Conservation (phyloP, 345 rosid genomes). For the Euphorbia tirucalli region DNA sequence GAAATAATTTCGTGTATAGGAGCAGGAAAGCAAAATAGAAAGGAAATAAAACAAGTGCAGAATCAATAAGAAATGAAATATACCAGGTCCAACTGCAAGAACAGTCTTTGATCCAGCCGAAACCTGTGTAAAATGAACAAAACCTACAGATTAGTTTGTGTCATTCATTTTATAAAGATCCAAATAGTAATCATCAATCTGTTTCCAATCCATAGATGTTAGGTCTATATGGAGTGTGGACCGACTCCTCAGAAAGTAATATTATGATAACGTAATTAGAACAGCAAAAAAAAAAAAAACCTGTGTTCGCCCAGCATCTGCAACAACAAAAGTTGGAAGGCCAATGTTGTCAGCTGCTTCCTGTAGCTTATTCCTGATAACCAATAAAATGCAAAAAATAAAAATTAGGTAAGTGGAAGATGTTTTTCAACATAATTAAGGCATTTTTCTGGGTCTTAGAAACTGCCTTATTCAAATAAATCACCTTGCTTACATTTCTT, state of each 20-base stretch:
- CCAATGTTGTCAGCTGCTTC: conserved; percentile 80
- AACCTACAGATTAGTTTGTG: neutral
- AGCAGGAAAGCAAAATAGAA: too few relatives aligned
- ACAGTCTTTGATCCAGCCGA: conserved; percentile 88
- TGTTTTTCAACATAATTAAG: neutral
- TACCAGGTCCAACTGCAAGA: conserved; percentile 89
- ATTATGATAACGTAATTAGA: too few relatives aligned
- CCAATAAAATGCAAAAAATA: conserved; percentile 1
- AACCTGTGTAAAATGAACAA: conserved; percentile 40
- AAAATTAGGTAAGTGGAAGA: neutral
- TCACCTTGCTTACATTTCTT: conserved; percentile 78
- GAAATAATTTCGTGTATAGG: neutral
- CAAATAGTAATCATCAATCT: neutral
- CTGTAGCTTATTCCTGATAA: conserved; percentile 61
- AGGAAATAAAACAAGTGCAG: conserved; percentile 7
- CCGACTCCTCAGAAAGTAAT: neutral
- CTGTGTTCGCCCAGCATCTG: conserved; percentile 96
- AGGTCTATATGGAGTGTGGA: neutral
- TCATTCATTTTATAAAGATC: neutral
- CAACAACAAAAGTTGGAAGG: conserved; percentile 88
- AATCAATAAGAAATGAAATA: conserved; percentile 11
- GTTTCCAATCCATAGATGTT: neutral
- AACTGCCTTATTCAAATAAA: conserved; percentile 21
- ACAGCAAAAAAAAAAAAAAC: conserved; percentile 28
- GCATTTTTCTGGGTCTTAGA: neutral